These are phyloP conservation scores for Francoa sonchifolia DNA, from an alignment of 441 rosid species.

Conservation along the genomic window DNA sequence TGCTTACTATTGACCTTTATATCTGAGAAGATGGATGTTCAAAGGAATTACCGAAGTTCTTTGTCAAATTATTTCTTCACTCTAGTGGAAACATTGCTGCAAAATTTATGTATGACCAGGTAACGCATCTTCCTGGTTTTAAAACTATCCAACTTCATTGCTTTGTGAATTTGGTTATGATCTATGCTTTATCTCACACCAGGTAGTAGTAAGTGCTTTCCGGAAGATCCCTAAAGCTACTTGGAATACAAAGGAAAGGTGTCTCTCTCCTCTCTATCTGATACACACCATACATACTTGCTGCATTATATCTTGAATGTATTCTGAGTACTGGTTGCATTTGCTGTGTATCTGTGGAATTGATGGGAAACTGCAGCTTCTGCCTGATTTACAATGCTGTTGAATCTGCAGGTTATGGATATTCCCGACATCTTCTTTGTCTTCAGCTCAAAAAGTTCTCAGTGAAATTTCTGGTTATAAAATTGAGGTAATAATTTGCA, in stretches of 20 bases:
- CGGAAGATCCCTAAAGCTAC: conserved; percentile 72
- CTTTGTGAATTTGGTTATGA: conserved; percentile 1
- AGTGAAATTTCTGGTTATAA: conserved; percentile 30
- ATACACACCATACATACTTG: neutral
- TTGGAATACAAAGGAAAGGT: conserved; percentile 96
- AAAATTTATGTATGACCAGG: conserved; percentile 61
- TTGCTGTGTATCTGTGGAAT: conserved; percentile 7
- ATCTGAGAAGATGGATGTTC: conserved; percentile 21
- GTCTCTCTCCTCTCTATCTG: conserved; percentile 1
- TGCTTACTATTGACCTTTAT: conserved; percentile 3
- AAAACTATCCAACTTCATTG: neutral
- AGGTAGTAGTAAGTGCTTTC: conserved; percentile 64
- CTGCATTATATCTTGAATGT: neutral
- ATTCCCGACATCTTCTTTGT: conserved; percentile 62
- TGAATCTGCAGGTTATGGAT: conserved; percentile 58
- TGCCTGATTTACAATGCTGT: conserved; percentile 15
- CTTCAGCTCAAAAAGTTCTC: conserved; percentile 48
- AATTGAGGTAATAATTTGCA: conserved; percentile 45
- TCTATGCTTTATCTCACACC: conserved; percentile 8
- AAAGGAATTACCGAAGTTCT: conserved; percentile 31
- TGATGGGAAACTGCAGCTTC: conserved; percentile 3
- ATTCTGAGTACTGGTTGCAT: neutral
- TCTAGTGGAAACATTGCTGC: conserved; percentile 64
- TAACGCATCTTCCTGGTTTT: conserved; percentile 11
- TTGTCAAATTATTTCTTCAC: conserved; percentile 58